Conservation (phyloP, 129 eudicot genomes). For the Glebionis coronaria region DNA sequence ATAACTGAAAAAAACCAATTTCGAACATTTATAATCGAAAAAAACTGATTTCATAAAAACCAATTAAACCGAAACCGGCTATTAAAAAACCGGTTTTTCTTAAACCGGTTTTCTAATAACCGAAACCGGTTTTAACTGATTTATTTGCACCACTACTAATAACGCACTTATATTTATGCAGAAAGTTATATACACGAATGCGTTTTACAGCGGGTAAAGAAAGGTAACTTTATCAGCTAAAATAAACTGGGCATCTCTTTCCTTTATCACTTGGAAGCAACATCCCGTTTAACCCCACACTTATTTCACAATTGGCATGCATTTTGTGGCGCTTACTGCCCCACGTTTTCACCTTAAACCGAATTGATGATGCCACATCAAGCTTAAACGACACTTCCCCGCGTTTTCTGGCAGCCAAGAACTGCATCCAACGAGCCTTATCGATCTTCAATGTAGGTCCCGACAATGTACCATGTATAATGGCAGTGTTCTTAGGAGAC, state of each 20-base stretch:
- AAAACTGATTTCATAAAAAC: too few species aligned
- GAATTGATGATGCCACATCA: constrained; percentile 53
- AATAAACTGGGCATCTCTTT: constrained; percentile 67
- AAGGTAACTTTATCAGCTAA: constrained; percentile 28
- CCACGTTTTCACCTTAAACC: constrained; percentile 75
- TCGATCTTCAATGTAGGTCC: constrained; percentile 44
- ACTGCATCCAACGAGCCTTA: constrained; percentile 47
- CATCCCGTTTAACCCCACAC: constrained; percentile 67
- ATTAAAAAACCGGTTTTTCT: too few species aligned
- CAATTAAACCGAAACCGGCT: too few species aligned
- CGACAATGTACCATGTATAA: constrained; percentile 44
- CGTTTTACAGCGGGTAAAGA: not conserved
- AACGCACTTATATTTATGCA: not conserved
- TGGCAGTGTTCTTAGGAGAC: constrained; percentile 55
- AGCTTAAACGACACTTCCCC: constrained; percentile 55
- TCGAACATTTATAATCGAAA: too few species aligned
- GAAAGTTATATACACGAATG: not conserved
- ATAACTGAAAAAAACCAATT: too few species aligned
- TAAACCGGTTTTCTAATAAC: too few species aligned
- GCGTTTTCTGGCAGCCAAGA: constrained; percentile 40
- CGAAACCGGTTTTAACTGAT: too few species aligned
- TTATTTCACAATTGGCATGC: constrained; percentile 64
- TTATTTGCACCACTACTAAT: too few species aligned
- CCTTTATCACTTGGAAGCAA: constrained; percentile 41
- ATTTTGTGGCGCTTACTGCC: constrained; percentile 56